Conservation (phyloP, 352 stramenopile genomes). For the Phytophthora capsici region DNA sequence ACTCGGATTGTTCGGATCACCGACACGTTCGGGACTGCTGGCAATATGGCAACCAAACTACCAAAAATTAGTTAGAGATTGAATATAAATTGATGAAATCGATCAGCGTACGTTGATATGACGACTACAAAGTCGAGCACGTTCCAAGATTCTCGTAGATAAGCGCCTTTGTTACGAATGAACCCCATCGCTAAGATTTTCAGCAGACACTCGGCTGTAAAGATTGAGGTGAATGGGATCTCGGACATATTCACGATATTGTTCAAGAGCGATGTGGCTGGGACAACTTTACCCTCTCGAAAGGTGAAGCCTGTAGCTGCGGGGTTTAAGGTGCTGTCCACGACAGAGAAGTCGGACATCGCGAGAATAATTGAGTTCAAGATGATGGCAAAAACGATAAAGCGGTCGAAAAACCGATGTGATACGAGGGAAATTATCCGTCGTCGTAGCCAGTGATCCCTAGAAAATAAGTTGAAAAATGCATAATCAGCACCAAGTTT, state of each 20-base stretch:
- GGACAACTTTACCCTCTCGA: conserved; percentile 47
- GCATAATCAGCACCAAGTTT: conserved; percentile 51
- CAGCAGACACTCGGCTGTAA: conserved; percentile 86
- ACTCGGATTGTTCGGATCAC: conserved; percentile 88
- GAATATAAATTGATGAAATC: neutral
- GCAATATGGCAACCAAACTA: conserved; percentile 61
- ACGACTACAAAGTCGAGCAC: conserved; percentile 93
- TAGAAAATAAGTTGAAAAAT: conserved; percentile 50
- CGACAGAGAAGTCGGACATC: conserved; percentile 80
- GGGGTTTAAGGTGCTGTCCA: conserved; percentile 69
- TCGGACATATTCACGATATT: conserved; percentile 70
- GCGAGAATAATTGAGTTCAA: conserved; percentile 87
- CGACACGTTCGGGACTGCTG: conserved; percentile 72
- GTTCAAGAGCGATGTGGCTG: conserved; percentile 53
- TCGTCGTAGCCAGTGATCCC: conserved; percentile 54
- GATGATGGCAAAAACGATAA: conserved; percentile 89
- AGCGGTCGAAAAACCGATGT: conserved; percentile 74
- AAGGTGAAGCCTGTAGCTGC: conserved; percentile 46
- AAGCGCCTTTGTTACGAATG: conserved; percentile 67
- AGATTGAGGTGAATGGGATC: conserved; percentile 86
- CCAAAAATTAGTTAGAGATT: neutral
- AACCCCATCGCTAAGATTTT: conserved; percentile 91
- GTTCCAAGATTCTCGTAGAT: conserved; percentile 91
- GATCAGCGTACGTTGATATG: conserved; percentile 67
- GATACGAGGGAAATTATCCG: conserved; percentile 52